Evolutionary conservation across 1,284 basidiomycete genomes (phyloP), one percentile per base, ranked within the genome.

Genomic region (Porodaedalea pini): DNA sequence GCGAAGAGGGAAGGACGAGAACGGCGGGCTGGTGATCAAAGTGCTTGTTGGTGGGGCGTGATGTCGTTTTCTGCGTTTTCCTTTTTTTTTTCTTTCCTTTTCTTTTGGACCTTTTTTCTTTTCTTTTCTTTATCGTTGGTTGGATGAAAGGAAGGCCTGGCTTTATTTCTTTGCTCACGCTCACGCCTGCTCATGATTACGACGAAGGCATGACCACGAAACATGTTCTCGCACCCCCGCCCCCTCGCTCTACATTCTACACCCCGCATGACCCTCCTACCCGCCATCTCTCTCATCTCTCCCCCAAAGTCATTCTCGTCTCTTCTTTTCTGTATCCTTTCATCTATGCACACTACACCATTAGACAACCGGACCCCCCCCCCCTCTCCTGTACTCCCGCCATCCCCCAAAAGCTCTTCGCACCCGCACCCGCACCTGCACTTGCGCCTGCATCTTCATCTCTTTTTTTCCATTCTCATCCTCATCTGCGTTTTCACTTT

Each of bases 1-100:
- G 57, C 76, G 82, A 58, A 75, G 78, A 48, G 92, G 94, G 8
- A 78, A 78, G 63, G 94, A 94, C 68, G 85, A 88, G 61, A 69
- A 82, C 4, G 92, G 91, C 13, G 80, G 81, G 48, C 78, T 92
- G 72, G 90, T 94, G 43, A 79, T 96, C 69, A 96, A 96, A 76
- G 82, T 94, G 57, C 85, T 95, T 79, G 81, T 95, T 60, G 82
- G 70, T 36, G 47, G 58, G n/a, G 37, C 21, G 13, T 27, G 21
- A 29, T 32, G 10, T 45, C n/a, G 19, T 17, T 19, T 25, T 31
- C 29, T 19, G 34, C 21, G 17, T 29, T 17, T 31, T 17, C 43
- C 36, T 25, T 44, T 36, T 41, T 21, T 44, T 40, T 51, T 39
- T 40, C 31, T 32, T 13, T 17, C 31, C 31, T 41, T 41, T 45